Evolutionary conservation across 805 yeast genomes (phyloP).

Genomic region (Ogataea ramenticola): DNA sequence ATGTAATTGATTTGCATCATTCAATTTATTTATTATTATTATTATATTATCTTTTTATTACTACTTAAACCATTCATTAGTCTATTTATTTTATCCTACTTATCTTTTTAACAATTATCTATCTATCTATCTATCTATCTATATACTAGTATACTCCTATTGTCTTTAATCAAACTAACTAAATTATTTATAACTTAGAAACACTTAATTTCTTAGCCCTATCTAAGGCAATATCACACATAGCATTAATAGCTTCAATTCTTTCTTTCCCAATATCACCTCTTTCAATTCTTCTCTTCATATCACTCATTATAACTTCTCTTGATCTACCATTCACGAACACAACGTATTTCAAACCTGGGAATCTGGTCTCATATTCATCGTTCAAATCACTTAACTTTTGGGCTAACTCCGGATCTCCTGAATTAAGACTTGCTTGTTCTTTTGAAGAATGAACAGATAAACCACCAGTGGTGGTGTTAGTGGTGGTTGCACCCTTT

Average conservation of each 20-base stretch:
- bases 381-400: slow-evolving; percentile 48
- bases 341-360: slow-evolving; percentile 75
- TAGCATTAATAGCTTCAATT: slow-evolving; percentile 67
- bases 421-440: slow-evolving; percentile 54
- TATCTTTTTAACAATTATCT: too few relatives aligned
- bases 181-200: slow-evolving; percentile 23
- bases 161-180: too few relatives aligned
- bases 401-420: slow-evolving; percentile 40
- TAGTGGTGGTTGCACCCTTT: slow-evolving; percentile 8
- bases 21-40: not conserved
- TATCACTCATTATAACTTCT: slow-evolving; percentile 53
- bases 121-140: too few relatives aligned
- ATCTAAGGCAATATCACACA: slow-evolving; percentile 88
- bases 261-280: slow-evolving; percentile 51
- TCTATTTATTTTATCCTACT: too few relatives aligned
- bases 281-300: slow-evolving; percentile 51
- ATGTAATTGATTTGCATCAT: not conserved
- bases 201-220: slow-evolving; percentile 51
- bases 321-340: slow-evolving; percentile 83
- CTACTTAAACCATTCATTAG: not conserved
- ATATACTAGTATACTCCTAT: too few relatives aligned
- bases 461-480: slow-evolving; percentile 27
- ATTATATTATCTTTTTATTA: not conserved
- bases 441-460: slow-evolving; percentile 64
- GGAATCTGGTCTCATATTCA: slow-evolving; percentile 36